Base-by-base conservation (phyloP, 2,329 filamentous ascomycete genomes). In the Fusarium papillatum region DNA sequence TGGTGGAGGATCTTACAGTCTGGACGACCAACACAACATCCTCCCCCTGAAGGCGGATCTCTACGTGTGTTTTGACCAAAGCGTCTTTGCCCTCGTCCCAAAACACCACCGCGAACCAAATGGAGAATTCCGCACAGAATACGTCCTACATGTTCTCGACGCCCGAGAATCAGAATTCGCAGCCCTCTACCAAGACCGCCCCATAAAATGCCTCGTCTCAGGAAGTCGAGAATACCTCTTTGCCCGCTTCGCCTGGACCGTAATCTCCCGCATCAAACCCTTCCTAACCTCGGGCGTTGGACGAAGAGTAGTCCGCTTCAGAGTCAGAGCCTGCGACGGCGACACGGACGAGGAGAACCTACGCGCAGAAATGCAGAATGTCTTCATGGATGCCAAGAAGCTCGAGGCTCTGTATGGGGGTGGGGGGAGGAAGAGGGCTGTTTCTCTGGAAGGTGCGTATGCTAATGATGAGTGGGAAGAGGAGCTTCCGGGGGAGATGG, bases 401-500 rank as follows among this genome's bases (percentile, higher is more conserved):
- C 55, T 76, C 1, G 74, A 69, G 3, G 53, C 64, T 1, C 0
- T 76, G 11, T 76, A 76, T 5, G 71, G 74, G 1, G 74, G 74
- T 1, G 24, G 31, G 0, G 72, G 72, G 2, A 17, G 55, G 46
- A 36, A 64, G 14, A 64, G 65, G 16, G 50, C 31, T 0, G 48
- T 67, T 1, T 71, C 69, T 0, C 13, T 75, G 10, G 74, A 76
- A 41, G 74, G 73, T 8, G 57, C 53, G 14, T 76, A 72, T 48
- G 71, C 75, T 16, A 74, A 76, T 24, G 74, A 76, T 63, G 74
- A 72, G 11, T 76, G 74, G 74, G 74, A 76, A 14, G 74, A 75
- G 19, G 74, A 75, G 10, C 55, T 75, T 5, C 59, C 63, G 0
- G 65, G 68, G 14, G 74, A 76, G 74, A 76, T 76, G 74, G 74